Base-by-base conservation (phyloP, 2,329 filamentous ascomycete species). In the Fusarium beomiforme region DNA sequence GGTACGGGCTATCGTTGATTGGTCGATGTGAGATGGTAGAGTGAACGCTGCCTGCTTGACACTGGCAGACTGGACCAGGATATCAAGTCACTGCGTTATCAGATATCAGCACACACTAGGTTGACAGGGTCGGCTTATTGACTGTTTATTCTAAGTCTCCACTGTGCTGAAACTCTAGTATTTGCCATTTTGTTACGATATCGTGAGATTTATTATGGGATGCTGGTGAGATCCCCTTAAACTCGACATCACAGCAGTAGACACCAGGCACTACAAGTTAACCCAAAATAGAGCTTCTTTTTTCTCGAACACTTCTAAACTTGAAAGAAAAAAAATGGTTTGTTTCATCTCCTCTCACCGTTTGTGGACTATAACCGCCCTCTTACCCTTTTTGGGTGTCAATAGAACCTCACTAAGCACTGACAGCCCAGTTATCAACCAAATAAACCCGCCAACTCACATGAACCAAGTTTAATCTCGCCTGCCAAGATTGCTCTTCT, bases 381-480 rank as follows among this genome's bases (percentile, higher is more conserved):
- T 39, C 37, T 72, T 75, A 34, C 74, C 74, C 47, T 31, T 70
- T 76, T 67, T 55, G 73, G 75, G 55, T 55, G 34, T 77, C 59
- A 77, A 76, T 76, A 76, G 65, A 74, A 62, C 67, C 54, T 76
- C 73, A 76, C 75, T 69, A 64, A 58, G 50, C 57, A 64, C 53
- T 51, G 59, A 59, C 53, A 53, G 26, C 29, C 29, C 29, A 29
- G 4, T n/a, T 61, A 29, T 39, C 51, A 64, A 69, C 42, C 53
- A 44, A 72, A 67, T 37, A 41, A 41, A 17, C 19, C 39, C 31
- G 24, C 37, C 37, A 43, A 50, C 24, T 26, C 6, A 4, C 31
- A 43, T 14, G 46, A 43, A 67, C 64, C 64, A 67, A 64, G 49
- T 29, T n/a, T 44, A 5, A 37, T 46, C 29, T 9, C 39, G 33